Percentiles rank a stretch among this genome's conserved stretches.
These are phyloP conservation scores for Psilocybe tampanensis DNA, from an alignment of 768 basidiomycete genomes.

Conservation along the genomic window DNA sequence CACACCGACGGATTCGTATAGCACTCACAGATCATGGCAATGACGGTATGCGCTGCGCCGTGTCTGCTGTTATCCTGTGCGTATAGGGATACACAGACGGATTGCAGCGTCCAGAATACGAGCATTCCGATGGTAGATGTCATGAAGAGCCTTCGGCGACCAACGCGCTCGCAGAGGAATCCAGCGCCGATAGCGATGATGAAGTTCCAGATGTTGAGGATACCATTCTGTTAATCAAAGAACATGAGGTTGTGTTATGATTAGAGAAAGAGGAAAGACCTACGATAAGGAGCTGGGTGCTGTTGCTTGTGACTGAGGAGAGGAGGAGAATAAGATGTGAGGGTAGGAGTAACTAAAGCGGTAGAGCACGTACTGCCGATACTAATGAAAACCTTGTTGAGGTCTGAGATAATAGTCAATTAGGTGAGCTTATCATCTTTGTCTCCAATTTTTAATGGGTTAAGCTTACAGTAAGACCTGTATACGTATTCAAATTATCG, in stretches of 20 bases:
- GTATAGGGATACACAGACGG: constrained; percentile 44
- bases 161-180: constrained; percentile 49
- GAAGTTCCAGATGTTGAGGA: constrained; percentile 59
- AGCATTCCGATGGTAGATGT: constrained; percentile 53
- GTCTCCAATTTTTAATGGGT: not conserved
- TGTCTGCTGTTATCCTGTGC: constrained; percentile 38
- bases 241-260: too few relatives aligned
- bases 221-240: constrained; percentile 42
- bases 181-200: constrained; percentile 52
- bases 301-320: constrained; percentile 41
- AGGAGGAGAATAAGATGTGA: constrained; percentile 1
- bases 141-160: constrained; percentile 53
- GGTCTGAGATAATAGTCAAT: constrained; percentile 28
- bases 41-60: constrained; percentile 59
- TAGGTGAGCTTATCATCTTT: too few relatives aligned
- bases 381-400: constrained; percentile 53
- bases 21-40: constrained; percentile 42
- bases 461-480: constrained; percentile 47
- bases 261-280: too few relatives aligned
- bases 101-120: constrained; percentile 59
- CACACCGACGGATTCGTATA: not conserved
- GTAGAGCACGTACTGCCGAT: constrained; percentile 41
- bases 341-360: not conserved
- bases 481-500: constrained; percentile 6
- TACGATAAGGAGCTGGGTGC: constrained; percentile 44